Percentiles rank a stretch among this genome's conserved stretches.
phyloP scores from a whole-genome alignment of 2,329 filamentous ascomycete genomes.

The Trichoderma endophyticum region DNA sequence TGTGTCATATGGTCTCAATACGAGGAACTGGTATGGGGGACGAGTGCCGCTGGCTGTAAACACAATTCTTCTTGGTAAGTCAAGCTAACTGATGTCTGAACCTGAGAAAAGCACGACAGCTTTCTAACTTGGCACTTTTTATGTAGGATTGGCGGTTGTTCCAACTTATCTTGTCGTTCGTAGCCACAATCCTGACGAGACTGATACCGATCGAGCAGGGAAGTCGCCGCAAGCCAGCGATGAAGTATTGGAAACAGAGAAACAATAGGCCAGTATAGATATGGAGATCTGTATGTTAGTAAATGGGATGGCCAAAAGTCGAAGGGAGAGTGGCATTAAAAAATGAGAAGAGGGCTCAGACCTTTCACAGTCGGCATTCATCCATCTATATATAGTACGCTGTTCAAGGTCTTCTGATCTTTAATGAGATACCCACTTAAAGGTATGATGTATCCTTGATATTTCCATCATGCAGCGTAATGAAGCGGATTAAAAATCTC shows the following conservation, averaged over 20 bases:
- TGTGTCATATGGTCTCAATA: slow-evolving; percentile 39
- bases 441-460: background rate
- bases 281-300: background rate
- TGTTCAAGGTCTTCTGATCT: background rate
- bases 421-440: background rate
- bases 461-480: background rate
- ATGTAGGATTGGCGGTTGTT: background rate
- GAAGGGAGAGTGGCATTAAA: background rate
- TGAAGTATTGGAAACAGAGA: background rate
- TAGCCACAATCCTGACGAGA: background rate
- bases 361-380: background rate
- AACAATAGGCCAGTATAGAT: background rate
- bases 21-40: slow-evolving; percentile 36
- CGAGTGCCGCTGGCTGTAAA: slow-evolving; percentile 39
- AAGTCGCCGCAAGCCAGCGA: background rate
- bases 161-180: slow-evolving; percentile 6
- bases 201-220: background rate
- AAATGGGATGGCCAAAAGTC: background rate
- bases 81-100: background rate
- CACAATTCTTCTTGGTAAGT: slow-evolving; percentile 38
- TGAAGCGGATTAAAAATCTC: background rate
- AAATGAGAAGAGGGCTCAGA: background rate
- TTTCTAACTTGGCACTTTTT: background rate
- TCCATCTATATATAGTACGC: background rate
- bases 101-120: background rate